phyloP scores from a whole-genome alignment of 1,284 basidiomycete species.

The Fomitopsis betulina region DNA sequence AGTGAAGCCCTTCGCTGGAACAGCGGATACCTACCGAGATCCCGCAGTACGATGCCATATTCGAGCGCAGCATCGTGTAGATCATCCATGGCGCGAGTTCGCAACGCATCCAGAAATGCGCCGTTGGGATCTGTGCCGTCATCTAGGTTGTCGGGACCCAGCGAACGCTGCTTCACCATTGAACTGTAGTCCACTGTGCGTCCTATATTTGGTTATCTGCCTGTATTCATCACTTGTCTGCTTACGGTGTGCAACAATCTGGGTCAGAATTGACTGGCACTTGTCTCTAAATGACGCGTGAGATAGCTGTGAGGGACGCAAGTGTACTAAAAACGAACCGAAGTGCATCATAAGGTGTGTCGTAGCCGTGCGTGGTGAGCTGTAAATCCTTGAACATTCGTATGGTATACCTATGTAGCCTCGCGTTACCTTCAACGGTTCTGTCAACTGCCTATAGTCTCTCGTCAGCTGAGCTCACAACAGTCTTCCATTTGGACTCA shows the following conservation, averaged over 20 bases:
- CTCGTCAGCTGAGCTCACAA: not conserved
- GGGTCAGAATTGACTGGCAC: conserved; percentile 78
- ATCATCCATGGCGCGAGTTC: conserved; percentile 80
- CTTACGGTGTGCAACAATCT: conserved; percentile 71
- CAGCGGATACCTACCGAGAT: conserved; percentile 46
- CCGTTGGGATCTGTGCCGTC: conserved; percentile 64
- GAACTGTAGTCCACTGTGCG: conserved; percentile 45
- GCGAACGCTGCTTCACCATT: conserved; percentile 74
- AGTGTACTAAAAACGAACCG: conserved; percentile 19
- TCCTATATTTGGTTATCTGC: not conserved
- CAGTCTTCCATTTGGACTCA: conserved; percentile 9
- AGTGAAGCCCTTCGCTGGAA: not conserved
- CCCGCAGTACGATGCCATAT: conserved; percentile 75
- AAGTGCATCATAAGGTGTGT: conserved; percentile 77
- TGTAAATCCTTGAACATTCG: conserved; percentile 8
- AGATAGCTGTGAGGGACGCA: not conserved
- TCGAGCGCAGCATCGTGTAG: conserved; percentile 73
- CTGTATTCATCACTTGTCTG: not conserved
- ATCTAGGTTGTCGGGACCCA: conserved; percentile 69
- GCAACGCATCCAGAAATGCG: conserved; percentile 73
- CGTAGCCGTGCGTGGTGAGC: conserved; percentile 75
- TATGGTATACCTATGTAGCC: not conserved
- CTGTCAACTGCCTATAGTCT: conserved; percentile 51
- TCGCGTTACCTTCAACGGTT: conserved; percentile 56
- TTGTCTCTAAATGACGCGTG: conserved; percentile 46